Conservation (phyloP, 1,284 basidiomycete species). For the Volvariella surrecta region DNA sequence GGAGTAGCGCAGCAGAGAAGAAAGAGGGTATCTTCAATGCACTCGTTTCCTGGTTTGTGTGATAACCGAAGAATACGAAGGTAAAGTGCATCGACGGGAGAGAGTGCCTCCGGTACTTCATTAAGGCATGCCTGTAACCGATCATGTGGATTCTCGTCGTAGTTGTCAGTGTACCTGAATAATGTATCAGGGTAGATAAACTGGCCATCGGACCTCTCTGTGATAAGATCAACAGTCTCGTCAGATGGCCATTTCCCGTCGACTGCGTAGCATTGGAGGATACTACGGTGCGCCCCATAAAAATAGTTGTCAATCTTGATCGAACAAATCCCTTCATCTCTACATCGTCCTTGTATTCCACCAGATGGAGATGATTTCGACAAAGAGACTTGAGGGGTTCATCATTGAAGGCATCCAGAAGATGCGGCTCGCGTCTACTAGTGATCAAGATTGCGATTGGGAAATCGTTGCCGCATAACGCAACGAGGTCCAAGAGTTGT, state of each 20-base stretch:
- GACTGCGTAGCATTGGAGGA: background rate
- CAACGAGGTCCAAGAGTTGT: background rate
- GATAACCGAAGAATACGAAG: too few relatives aligned
- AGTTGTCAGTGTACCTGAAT: slow-evolving; percentile 10
- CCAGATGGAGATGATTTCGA: too few relatives aligned
- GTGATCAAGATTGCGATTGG: background rate
- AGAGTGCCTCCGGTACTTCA: too few relatives aligned
- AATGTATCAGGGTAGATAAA: slow-evolving; percentile 11
- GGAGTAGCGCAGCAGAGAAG: too few relatives aligned
- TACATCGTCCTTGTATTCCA: too few relatives aligned
- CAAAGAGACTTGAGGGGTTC: background rate
- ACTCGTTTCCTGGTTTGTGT: too few relatives aligned
- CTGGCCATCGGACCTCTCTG: slow-evolving; percentile 10
- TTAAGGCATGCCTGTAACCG: too few relatives aligned
- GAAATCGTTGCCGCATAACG: background rate
- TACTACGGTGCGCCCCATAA: too few relatives aligned
- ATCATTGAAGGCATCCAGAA: background rate
- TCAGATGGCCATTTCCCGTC: slow-evolving; percentile 10
- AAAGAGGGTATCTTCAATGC: too few relatives aligned
- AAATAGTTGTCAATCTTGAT: too few relatives aligned
- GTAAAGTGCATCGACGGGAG: too few relatives aligned
- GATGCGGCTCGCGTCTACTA: background rate
- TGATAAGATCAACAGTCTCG: slow-evolving; percentile 9
- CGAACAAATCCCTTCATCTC: too few relatives aligned
- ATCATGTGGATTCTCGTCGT: background rate